phyloP scores from a whole-genome alignment of 225 moss, liverwort and hornwort genomes.

The Polytrichum commune region DNA sequence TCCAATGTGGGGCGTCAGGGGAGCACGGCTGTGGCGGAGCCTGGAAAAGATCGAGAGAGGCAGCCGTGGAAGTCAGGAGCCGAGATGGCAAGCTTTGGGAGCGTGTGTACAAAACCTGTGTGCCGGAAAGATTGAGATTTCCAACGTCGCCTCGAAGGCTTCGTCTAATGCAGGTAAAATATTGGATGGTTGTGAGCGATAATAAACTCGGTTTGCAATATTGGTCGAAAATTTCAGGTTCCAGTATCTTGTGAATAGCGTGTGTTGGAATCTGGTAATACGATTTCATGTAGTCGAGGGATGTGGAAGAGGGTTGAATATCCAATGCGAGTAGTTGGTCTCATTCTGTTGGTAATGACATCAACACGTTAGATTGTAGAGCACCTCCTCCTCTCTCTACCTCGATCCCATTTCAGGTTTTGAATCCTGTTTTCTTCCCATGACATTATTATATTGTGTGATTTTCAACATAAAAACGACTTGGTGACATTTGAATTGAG shows the following conservation, averaged over 20 bases:
- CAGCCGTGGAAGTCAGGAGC: not conserved
- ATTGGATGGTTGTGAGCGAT: not conserved
- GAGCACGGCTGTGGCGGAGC: conserved; percentile 40
- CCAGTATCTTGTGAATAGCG: not conserved
- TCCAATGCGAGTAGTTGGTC: no score
- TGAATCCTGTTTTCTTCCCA: no score
- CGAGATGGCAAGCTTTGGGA: not conserved
- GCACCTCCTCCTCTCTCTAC: no score
- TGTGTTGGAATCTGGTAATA: not conserved
- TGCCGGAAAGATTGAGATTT: not conserved
- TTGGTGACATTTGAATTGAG: no score
- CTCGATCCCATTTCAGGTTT: no score
- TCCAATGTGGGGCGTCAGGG: conserved; percentile 47
- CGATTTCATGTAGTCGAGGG: not conserved
- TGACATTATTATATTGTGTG: no score
- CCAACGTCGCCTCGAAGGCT: not conserved
- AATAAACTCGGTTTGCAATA: no score
- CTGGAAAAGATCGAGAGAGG: not conserved
- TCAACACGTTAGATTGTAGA: no score
- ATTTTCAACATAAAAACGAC: no score
- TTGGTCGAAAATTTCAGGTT: no score
- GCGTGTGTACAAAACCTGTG: not conserved
- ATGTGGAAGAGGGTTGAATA: no score
- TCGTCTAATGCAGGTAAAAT: not conserved
- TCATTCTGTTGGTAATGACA: no score